Percentiles rank a stretch among this genome's conserved stretches.
Evolutionary conservation across 257 asterid genomes (phyloP).

Genomic region (Perilla frutescens): DNA sequence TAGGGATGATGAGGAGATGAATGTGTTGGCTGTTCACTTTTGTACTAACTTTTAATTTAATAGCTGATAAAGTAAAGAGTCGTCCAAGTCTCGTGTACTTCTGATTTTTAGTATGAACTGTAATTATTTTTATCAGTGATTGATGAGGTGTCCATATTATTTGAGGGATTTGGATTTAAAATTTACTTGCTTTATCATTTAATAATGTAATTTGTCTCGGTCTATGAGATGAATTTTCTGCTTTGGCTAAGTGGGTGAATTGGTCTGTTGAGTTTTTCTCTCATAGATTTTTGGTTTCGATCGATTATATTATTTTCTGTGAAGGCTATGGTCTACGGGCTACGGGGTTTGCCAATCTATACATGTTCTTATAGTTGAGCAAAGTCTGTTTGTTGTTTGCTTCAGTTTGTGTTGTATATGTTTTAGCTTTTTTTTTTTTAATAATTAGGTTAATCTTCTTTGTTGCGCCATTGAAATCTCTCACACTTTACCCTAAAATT

Average conservation of each 20-base stretch:
- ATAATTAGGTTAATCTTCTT: neutral
- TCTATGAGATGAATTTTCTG: neutral
- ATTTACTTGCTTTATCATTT: neutral
- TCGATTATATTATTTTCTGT: neutral
- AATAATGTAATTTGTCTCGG: neutral
- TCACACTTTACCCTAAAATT: neutral
- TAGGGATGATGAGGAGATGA: neutral
- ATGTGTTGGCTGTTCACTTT: neutral
- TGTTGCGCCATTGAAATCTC: neutral
- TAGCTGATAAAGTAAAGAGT: neutral
- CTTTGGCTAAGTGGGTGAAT: constrained; percentile 12
- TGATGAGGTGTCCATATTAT: neutral
- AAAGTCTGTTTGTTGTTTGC: neutral
- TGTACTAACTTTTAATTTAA: neutral
- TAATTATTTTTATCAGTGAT: neutral
- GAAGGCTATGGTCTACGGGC: neutral
- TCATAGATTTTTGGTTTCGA: neutral
- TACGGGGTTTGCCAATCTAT: neutral
- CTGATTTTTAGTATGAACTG: neutral
- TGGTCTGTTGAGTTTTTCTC: constrained; percentile 9
- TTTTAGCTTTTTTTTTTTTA: neutral
- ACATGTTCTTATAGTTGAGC: neutral
- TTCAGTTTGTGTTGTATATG: too few species aligned
- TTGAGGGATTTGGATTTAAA: constrained; percentile 11
- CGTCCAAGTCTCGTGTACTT: neutral